Evolutionary conservation across 176 grass and related monocot species (phyloP).

Genomic region (Musa acuminata): DNA sequence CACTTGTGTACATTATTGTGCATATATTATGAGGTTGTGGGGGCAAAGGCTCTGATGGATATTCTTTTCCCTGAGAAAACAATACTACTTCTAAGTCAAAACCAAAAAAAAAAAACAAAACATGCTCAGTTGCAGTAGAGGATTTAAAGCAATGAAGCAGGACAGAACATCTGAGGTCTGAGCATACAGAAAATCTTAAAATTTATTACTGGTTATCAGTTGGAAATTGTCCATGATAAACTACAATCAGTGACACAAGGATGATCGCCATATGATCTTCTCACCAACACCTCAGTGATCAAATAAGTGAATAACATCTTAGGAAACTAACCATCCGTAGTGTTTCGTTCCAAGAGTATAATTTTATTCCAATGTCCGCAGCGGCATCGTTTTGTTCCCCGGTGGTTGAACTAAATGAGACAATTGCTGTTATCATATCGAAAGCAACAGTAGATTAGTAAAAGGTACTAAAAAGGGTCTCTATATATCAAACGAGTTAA

Average conservation of each 20-base stretch:
- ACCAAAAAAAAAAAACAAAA: conserved; percentile 14
- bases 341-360: conserved; percentile 74
- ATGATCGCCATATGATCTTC: no score
- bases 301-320: neutral
- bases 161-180: no score
- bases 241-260: no score
- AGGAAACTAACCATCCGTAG: conserved; percentile 50
- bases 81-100: conserved; percentile 17
- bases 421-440: conserved; percentile 46
- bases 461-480: neutral
- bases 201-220: no score
- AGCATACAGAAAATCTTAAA: no score
- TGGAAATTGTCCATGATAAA: no score
- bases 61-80: conserved; percentile 59
- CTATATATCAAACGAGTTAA: conserved; percentile 9
- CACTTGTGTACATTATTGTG: conserved; percentile 99
- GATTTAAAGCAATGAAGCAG: no score
- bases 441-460: neutral
- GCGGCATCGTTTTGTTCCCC: conserved; percentile 44
- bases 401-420: conserved; percentile 56
- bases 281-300: no score
- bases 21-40: conserved; percentile 64
- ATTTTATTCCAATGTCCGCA: conserved; percentile 36
- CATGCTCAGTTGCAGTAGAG: no score
- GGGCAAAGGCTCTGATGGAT: conserved; percentile 43